Evolutionary conservation across 768 basidiomycete genomes (phyloP).

Genomic region (Tremella yokohamensis): DNA sequence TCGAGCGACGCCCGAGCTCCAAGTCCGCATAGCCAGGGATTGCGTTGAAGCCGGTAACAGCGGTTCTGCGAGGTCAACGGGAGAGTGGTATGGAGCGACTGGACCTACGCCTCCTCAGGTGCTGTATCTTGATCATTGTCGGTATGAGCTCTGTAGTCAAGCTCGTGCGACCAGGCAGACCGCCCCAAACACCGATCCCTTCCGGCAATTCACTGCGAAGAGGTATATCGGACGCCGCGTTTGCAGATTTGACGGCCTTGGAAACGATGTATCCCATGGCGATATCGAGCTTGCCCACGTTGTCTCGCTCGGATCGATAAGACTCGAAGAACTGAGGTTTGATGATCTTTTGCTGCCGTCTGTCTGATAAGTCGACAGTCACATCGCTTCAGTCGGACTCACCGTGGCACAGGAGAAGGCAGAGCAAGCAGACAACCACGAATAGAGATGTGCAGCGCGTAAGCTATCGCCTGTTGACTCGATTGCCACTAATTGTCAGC

Average conservation of each 20-base stretch:
- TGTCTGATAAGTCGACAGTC: neutral
- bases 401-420: conserved; percentile 76
- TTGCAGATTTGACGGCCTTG: conserved; percentile 20
- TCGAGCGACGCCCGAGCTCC: neutral
- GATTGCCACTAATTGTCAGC: conserved; percentile 48
- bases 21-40: conserved; percentile 24
- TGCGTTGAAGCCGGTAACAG: conserved; percentile 30
- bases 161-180: conserved; percentile 26
- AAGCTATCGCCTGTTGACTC: conserved; percentile 51
- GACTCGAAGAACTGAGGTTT: conserved; percentile 73
- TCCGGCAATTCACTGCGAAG: neutral
- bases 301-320: conserved; percentile 29
- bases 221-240: conserved; percentile 12
- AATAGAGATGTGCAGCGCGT: conserved; percentile 78
- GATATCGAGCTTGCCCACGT: conserved; percentile 27
- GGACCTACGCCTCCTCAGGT: conserved; percentile 15
- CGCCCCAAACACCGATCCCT: conserved; percentile 27
- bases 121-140: conserved; percentile 39
- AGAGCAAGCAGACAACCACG: conserved; percentile 82
- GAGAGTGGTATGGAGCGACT: neutral
- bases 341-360: conserved; percentile 64
- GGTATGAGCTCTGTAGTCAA: conserved; percentile 43
- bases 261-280: conserved; percentile 32
- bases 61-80: conserved; percentile 16
- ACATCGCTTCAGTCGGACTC: conserved; percentile 19